Evolutionary conservation across 768 basidiomycete genomes (phyloP).

Genomic region (Pleurotus djamor): DNA sequence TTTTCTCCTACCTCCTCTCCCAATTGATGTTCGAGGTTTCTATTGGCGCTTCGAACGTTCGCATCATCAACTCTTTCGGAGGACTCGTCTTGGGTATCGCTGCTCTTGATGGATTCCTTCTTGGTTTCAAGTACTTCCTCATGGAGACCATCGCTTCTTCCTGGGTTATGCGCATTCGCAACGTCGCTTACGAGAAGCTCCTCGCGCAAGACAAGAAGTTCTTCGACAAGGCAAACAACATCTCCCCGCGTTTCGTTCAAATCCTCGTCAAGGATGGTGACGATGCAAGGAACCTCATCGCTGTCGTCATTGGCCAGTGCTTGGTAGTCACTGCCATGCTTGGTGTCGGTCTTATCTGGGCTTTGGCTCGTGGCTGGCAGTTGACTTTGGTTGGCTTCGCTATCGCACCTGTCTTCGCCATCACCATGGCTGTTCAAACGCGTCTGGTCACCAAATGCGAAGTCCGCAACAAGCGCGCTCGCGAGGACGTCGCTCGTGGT

Average conservation of each 20-base stretch:
- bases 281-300: conserved; percentile 78
- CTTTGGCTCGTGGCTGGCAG: conserved; percentile 86
- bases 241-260: conserved; percentile 63
- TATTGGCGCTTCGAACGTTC: conserved; percentile 59
- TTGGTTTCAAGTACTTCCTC: conserved; percentile 75
- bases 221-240: conserved; percentile 73
- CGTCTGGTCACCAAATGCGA: conserved; percentile 72
- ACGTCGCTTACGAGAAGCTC: conserved; percentile 51
- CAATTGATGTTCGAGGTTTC: conserved; percentile 76
- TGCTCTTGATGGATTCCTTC: conserved; percentile 69
- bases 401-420: conserved; percentile 80
- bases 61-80: conserved; percentile 67
- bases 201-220: conserved; percentile 82
- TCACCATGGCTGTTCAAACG: conserved; percentile 73
- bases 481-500: conserved; percentile 79
- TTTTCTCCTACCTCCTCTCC: conserved; percentile 91
- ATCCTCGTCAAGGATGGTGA: conserved; percentile 86
- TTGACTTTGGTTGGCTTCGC: conserved; percentile 88
- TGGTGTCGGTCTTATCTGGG: conserved; percentile 84
- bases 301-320: conserved; percentile 68
- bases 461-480: conserved; percentile 76
- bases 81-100: conserved; percentile 73
- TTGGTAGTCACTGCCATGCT: conserved; percentile 82
- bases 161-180: conserved; percentile 74
- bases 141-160: conserved; percentile 73